These are phyloP conservation scores for Fusarium circinatum DNA, from an alignment of 2,329 filamentous ascomycete species.

Conservation along the genomic window DNA sequence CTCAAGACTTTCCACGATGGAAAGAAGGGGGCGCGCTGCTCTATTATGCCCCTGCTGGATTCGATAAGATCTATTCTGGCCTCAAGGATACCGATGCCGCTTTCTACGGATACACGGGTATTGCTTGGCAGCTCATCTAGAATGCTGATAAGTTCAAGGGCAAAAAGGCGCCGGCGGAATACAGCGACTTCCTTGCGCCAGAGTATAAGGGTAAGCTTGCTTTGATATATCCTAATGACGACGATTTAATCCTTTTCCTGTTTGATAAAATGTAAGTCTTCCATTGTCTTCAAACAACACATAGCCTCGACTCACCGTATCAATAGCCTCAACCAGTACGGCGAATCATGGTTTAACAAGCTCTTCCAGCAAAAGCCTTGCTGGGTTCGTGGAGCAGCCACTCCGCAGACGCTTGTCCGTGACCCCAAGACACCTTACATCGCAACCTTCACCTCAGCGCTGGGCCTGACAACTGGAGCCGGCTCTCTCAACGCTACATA, in stretches of 20 bases:
- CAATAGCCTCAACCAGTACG: not conserved
- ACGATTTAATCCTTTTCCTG: not conserved
- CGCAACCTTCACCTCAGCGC: not conserved
- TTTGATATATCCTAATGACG: not conserved
- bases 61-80: not conserved
- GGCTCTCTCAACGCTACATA: not conserved
- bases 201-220: not conserved
- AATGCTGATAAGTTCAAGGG: not conserved
- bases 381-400: not conserved
- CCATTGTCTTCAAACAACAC: not conserved
- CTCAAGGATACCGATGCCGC: not conserved
- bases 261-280: not conserved
- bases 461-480: fast-evolving
- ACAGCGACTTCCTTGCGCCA: not conserved
- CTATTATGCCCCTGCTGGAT: not conserved
- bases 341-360: not conserved
- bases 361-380: not conserved
- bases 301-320: not conserved
- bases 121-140: not conserved
- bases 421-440: not conserved
- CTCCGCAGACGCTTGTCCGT: not conserved
- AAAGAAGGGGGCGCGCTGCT: not conserved
- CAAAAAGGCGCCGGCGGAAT: not conserved
- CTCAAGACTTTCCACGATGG: fast-evolving
- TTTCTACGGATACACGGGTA: not conserved